Evolutionary conservation across 2,329 filamentous ascomycete species (phyloP).

Genomic region (Aureobasidium sp.): DNA sequence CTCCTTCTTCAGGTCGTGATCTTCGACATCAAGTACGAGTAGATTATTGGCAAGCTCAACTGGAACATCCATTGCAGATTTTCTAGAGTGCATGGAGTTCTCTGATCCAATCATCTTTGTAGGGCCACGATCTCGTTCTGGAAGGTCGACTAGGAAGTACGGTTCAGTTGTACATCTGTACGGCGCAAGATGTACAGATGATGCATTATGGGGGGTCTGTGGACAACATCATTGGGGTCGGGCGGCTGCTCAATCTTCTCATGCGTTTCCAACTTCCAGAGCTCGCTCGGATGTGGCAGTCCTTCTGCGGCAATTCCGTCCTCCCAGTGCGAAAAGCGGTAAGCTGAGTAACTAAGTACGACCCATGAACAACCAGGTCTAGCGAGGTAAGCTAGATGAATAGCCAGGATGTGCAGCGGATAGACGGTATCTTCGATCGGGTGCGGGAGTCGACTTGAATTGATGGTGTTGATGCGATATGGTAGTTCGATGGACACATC

Average conservation of each 20-base stretch:
- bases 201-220: neutral
- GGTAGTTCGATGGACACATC: neutral
- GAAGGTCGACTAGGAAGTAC: no score
- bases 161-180: neutral
- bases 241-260: neutral
- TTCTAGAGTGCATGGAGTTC: no score
- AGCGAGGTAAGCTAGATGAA: neutral
- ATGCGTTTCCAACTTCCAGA: neutral
- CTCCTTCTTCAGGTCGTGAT: no score
- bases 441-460: no score
- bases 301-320: neutral
- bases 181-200: neutral
- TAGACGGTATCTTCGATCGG: neutral
- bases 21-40: no score
- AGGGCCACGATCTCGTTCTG: no score
- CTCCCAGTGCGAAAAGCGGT: neutral
- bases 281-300: neutral
- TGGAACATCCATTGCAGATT: no score
- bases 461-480: neutral
- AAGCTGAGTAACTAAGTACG: neutral
- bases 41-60: no score
- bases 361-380: neutral
- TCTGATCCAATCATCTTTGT: no score
- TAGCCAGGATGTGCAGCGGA: neutral
- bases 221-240: neutral